phyloP scores from a whole-genome alignment of 2,329 filamentous ascomycete genomes.

The Aspergillus sp. region DNA sequence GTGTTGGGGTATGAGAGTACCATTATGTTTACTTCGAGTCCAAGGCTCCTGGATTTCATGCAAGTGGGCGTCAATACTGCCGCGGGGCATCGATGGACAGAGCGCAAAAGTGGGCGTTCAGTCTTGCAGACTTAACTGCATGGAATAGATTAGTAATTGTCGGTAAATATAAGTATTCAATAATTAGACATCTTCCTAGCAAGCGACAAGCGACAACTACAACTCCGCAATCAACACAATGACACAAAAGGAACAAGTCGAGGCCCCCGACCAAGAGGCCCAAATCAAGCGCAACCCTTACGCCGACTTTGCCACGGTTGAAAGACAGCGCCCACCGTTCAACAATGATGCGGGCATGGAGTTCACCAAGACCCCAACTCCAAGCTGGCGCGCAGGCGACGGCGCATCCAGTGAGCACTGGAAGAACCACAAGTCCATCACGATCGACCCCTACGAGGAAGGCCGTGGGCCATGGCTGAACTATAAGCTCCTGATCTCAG shows the following conservation, averaged over 20 bases:
- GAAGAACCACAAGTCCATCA: neutral
- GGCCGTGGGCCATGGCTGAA: slow-evolving; percentile 69
- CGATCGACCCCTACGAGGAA: slow-evolving; percentile 72
- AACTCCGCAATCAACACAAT: neutral
- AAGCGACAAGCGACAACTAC: too few species aligned
- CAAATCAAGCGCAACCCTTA: neutral
- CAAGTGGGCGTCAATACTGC: too few species aligned
- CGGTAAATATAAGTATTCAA: too few species aligned
- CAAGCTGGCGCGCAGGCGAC: neutral
- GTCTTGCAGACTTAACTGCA: too few species aligned
- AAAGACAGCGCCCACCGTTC: neutral
- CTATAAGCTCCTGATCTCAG: slow-evolving; percentile 85
- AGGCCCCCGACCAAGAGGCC: neutral
- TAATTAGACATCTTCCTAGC: too few species aligned
- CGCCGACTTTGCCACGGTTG: neutral
- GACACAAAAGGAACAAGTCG: neutral
- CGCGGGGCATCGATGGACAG: too few species aligned
- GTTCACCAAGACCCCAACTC: neutral
- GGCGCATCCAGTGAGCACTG: neutral
- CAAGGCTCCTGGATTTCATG: too few species aligned
- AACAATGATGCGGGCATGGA: neutral
- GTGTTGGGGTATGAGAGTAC: too few species aligned
- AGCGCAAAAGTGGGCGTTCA: too few species aligned
- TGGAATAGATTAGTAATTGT: too few species aligned
- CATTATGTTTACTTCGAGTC: too few species aligned